Conservation (phyloP, 1,139 yeast genomes). For the Sugiyamaella novakii region DNA sequence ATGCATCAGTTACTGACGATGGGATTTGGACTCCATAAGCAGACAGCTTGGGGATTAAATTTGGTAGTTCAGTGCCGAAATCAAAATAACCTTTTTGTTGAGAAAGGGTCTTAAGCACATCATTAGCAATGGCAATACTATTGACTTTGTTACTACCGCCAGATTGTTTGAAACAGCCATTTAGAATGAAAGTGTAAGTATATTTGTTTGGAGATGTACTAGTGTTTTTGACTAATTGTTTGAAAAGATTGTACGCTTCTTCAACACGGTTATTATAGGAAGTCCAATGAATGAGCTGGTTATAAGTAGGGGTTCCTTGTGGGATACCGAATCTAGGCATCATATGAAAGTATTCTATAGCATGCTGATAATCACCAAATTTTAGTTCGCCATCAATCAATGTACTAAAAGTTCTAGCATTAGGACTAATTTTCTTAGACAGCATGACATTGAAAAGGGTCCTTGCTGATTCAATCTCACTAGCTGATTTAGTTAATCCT, state of each 20-base stretch:
- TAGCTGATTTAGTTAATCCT: slow-evolving; percentile 54
- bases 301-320: slow-evolving; percentile 55
- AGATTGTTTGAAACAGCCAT: slow-evolving; percentile 46
- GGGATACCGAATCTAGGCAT: slow-evolving; percentile 46
- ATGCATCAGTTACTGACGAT: slow-evolving; percentile 1
- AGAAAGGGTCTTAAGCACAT: slow-evolving; percentile 42
- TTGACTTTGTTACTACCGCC: slow-evolving; percentile 31
- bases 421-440: slow-evolving; percentile 43
- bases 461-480: slow-evolving; percentile 57
- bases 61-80: slow-evolving; percentile 23
- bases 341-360: slow-evolving; percentile 52
- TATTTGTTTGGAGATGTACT: slow-evolving; percentile 51
- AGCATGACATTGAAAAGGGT: slow-evolving; percentile 51
- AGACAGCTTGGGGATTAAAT: slow-evolving; percentile 17
- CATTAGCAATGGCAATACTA: slow-evolving; percentile 41
- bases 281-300: slow-evolving; percentile 59
- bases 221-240: slow-evolving; percentile 37
- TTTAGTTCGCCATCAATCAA: slow-evolving; percentile 61
- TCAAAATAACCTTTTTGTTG: slow-evolving; percentile 20
- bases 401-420: slow-evolving; percentile 52
- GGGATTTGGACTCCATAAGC: slow-evolving; percentile 18
- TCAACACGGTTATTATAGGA: slow-evolving; percentile 43
- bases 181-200: slow-evolving; percentile 59
- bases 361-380: slow-evolving; percentile 52
- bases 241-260: slow-evolving; percentile 49